Percentiles rank a stretch among this genome's conserved stretches.
phyloP scores from a whole-genome alignment of 2,329 filamentous ascomycete species.

The Alternaria atra region DNA sequence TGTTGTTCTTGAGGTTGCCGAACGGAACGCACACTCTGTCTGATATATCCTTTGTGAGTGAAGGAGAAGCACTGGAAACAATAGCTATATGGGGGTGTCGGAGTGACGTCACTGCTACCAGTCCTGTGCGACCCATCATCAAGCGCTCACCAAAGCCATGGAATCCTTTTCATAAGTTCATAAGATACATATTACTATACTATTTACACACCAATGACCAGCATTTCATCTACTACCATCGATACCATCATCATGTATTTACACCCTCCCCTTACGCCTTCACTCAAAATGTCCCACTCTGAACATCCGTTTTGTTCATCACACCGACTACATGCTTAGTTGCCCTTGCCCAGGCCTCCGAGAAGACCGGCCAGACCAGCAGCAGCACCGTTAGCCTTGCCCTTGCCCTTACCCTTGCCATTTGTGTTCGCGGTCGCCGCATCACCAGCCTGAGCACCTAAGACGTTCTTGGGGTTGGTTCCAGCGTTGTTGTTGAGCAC shows the following conservation, averaged over 20 bases:
- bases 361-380: constrained; percentile 9
- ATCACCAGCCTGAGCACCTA: constrained; percentile 18
- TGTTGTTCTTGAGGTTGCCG: background rate
- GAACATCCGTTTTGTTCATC: background rate
- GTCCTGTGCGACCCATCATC: background rate
- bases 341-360: constrained; percentile 1
- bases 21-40: background rate
- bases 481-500: constrained; percentile 34
- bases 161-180: background rate
- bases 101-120: background rate
- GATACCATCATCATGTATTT: background rate
- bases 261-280: background rate
- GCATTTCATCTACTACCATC: constrained; percentile 1
- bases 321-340: background rate
- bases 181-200: constrained; percentile 2
- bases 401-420: background rate
- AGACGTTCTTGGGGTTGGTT: constrained; percentile 30
- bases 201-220: constrained; percentile 5
- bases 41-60: background rate
- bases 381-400: background rate
- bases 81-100: background rate
- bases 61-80: background rate
- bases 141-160: background rate
- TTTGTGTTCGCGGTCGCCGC: constrained; percentile 7
- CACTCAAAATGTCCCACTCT: background rate